Evolutionary conservation across 2,329 filamentous ascomycete genomes (phyloP), one percentile per base, ranked within the genome.

Genomic region (Pseudogymnoascus verrucosus): DNA sequence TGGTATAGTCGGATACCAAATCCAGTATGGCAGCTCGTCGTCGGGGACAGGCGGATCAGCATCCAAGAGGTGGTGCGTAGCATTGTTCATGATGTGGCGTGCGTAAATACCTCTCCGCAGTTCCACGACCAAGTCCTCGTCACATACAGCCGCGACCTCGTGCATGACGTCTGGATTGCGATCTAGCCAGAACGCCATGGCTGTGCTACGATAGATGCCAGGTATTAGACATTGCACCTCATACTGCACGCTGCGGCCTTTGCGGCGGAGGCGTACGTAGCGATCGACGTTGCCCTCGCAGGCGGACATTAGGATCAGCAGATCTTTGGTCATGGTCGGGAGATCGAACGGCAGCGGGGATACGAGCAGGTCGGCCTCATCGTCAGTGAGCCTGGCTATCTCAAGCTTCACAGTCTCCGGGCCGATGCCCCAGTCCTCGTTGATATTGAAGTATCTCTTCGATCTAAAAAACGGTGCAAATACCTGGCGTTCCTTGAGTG

Each of bases 251-350:
- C 40, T 21, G 40, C 40, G 40, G 40, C 16, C 40, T 42, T 42
- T 21, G 40, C 34, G 67, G 14, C 70, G 68, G 0, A 80, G 69
- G 0, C 76, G 72, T 0, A 63, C 21, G 42, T 78, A 79, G 2
- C 76, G 73, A 51, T 79, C 76, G 5, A 78, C 65, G 19, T 79
- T 71, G 1, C 77, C 76, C 0, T 70, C 64, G 21, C 73, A 78
- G 0, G 76, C 76, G 0, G 77, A 75, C 61, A 74, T 70, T 4
- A 70, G 65, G 11, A 78, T 76, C 0, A 78, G 68, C 0, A 76
- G 36, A 47, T 76, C 72, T 60, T 79, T 79, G 36, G 77, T 69
- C 2, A 74, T 64, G 0, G 68, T 64, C 1, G 76, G 77, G 7
- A 78, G 69, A 62, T 78, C 72, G 0, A 31, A 21, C 0, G 76